These are phyloP conservation scores for Lenwebbia sp. DNA, from an alignment of 345 rosid species.

Conservation along the genomic window DNA sequence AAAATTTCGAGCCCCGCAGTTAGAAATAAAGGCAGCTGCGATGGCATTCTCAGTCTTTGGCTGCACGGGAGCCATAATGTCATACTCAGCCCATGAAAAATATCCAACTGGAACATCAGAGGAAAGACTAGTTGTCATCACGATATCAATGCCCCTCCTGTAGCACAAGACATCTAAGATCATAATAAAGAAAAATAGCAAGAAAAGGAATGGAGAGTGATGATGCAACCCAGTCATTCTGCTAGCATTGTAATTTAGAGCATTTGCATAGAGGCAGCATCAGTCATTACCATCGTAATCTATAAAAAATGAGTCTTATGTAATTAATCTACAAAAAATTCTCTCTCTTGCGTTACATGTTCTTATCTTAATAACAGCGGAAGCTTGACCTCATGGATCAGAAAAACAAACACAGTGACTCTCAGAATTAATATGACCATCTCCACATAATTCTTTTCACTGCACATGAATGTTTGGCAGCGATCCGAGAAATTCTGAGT, in stretches of 20 bases:
- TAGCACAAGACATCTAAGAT: conserved; percentile 3
- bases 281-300: background rate
- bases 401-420: background rate
- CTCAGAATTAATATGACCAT: background rate
- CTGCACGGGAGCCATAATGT: conserved; percentile 83
- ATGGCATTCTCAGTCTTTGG: conserved; percentile 75
- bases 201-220: background rate
- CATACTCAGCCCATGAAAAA: conserved; percentile 98
- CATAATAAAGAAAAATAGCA: background rate
- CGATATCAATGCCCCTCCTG: conserved; percentile 66
- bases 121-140: conserved; percentile 97
- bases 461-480: background rate
- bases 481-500: background rate
- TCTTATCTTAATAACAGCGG: background rate
- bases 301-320: background rate
- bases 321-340: background rate
- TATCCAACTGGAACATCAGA: conserved; percentile 99
- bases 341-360: background rate
- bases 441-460: background rate
- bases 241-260: background rate
- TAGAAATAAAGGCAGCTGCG: conserved; percentile 98
- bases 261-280: background rate
- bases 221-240: background rate
- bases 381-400: background rate
- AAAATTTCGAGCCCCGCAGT: conserved; percentile 85